Conservation (phyloP, 2,329 filamentous ascomycete species). For the Chalara sp. region DNA sequence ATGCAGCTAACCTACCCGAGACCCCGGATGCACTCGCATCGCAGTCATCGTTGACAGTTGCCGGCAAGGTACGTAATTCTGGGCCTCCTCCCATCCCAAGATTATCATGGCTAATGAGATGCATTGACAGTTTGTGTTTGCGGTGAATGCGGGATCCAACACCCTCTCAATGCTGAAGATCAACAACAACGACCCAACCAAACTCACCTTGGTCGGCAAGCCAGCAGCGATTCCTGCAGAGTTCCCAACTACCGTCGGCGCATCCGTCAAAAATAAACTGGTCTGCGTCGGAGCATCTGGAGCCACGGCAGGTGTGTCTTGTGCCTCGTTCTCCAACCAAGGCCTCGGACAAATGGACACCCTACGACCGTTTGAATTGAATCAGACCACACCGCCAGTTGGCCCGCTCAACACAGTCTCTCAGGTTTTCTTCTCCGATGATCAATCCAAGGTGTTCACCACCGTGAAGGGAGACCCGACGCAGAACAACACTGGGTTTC, state of each 20-base stretch:
- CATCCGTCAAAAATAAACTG: constrained; percentile 34
- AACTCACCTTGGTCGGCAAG: constrained; percentile 36
- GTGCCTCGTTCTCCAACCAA: constrained; percentile 30
- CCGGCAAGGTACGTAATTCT: constrained; percentile 37
- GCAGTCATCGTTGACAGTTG: constrained; percentile 43
- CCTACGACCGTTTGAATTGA: constrained; percentile 40
- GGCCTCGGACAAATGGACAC: constrained; percentile 39
- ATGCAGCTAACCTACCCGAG: constrained; percentile 29
- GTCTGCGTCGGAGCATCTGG: constrained; percentile 43
- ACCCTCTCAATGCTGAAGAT: constrained; percentile 44
- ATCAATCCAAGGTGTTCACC: constrained; percentile 43
- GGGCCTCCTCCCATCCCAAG: neutral
- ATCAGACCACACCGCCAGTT: constrained; percentile 49
- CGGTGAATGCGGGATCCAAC: constrained; percentile 48
- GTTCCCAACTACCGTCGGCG: constrained; percentile 46
- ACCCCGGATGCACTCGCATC: constrained; percentile 43
- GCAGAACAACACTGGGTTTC: constrained; percentile 48
- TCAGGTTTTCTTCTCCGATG: constrained; percentile 51
- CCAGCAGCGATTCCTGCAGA: constrained; percentile 40
- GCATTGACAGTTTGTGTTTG: constrained; percentile 40
- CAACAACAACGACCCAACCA: constrained; percentile 33
- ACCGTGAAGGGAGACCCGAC: constrained; percentile 55
- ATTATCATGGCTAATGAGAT: neutral
- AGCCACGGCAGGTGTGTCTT: constrained; percentile 37
- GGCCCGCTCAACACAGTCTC: constrained; percentile 54